Evolutionary conservation across 2,329 filamentous ascomycete genomes (phyloP).

Genomic region (Diplodia scrobiculata): DNA sequence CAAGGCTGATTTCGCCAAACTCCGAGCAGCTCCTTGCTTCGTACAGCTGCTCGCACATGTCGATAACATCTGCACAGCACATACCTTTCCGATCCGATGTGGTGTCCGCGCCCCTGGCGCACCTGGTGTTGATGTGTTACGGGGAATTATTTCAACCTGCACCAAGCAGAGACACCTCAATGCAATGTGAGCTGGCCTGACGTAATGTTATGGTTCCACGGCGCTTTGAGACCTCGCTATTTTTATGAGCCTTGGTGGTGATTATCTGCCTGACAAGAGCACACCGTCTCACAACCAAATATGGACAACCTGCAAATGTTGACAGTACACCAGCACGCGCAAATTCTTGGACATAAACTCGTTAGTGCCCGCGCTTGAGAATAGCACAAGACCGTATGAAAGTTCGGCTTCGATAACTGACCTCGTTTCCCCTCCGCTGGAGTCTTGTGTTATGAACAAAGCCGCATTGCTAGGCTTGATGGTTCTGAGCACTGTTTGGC

Average conservation of each 20-base stretch:
- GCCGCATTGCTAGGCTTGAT: neutral
- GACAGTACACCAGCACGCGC: no score
- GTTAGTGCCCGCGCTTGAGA: no score
- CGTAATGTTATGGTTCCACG: neutral
- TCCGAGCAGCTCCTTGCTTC: neutral
- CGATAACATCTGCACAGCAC: neutral
- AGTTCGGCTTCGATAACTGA: no score
- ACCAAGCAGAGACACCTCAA: neutral
- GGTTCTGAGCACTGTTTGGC: neutral
- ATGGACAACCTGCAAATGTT: neutral
- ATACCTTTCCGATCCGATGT: no score
- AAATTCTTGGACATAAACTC: no score
- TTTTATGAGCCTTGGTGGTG: neutral
- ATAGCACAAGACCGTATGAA: no score
- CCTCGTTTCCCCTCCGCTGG: no score
- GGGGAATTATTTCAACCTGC: neutral
- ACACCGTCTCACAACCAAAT: neutral
- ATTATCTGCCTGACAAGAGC: neutral
- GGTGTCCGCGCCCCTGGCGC: neutral
- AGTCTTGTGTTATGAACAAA: neutral
- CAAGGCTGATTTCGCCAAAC: neutral
- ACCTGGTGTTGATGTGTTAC: slow-evolving; percentile 1
- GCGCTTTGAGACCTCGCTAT: neutral
- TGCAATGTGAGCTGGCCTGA: slow-evolving; percentile 8
- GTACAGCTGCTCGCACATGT: neutral